Conservation (phyloP, 108 stramenopile genomes). For the Cyclotella sp. region DNA sequence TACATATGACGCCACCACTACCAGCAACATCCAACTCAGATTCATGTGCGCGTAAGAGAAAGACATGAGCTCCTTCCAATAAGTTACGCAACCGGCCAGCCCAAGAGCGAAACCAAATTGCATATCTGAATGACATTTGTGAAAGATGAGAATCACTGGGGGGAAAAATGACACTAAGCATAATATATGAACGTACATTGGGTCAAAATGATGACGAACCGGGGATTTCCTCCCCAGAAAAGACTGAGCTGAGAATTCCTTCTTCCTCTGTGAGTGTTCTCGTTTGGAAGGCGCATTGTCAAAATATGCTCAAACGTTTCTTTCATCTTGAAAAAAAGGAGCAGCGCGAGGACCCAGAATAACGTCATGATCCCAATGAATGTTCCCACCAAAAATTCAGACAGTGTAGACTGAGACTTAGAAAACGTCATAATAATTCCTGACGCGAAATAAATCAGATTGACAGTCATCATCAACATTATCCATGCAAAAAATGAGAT, state of each 20-base stretch:
- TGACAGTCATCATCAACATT: constrained; percentile 61
- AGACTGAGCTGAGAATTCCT: too few species aligned
- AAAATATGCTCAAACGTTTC: too few species aligned
- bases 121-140: constrained; percentile 14
- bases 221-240: constrained; percentile 81
- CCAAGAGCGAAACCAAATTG: constrained; percentile 90
- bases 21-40: constrained; percentile 9
- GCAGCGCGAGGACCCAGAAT: too few species aligned
- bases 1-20: constrained; percentile 51
- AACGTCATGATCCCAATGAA: too few species aligned
- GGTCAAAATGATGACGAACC: constrained; percentile 65
- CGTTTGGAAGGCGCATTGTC: too few species aligned
- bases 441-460: constrained; percentile 67
- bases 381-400: too few species aligned
- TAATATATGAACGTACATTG: constrained; percentile 69
- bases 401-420: constrained; percentile 22
- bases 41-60: neutral
- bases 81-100: constrained; percentile 72
- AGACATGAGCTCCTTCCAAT: constrained; percentile 29
- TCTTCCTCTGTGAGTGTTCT: too few species aligned
- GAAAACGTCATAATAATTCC: constrained; percentile 58
- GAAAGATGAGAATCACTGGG: too few species aligned
- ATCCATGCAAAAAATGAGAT: constrained; percentile 78
- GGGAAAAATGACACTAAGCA: too few species aligned
- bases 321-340: too few species aligned